Evolutionary conservation across 2,329 filamentous ascomycete species (phyloP), one percentile per base, ranked within the genome.

Genomic region (Pseudofabraea citricarpa): DNA sequence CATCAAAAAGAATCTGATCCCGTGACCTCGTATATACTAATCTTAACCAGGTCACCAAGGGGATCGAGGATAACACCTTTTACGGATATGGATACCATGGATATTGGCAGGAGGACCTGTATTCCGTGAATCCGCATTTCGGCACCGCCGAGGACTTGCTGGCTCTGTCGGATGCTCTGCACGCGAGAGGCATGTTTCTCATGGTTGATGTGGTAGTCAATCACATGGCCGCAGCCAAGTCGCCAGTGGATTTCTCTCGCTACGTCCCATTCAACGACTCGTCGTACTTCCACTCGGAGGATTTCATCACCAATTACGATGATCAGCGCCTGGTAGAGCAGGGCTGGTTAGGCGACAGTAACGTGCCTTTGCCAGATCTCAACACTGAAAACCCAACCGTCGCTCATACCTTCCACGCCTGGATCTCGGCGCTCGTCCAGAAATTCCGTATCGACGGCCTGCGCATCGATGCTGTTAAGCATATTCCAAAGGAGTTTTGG

Each of bases 401-500:
- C 4, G 59, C 62, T 43, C 44, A 59, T 5, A 62, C 65, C 45
- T 58, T 65, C 36, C 55, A 61, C n/a, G 51, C 57, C 20, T 71
- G 69, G 68, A 61, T 69, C 36, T 50, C 55, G 4, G 49, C 58
- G 9, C 55, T 70, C 42, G 62, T 72, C 27, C 51, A 60, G 0
- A 68, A 66, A 26, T 74, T 73, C 47, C 64, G 54, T 2, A 58
- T 68, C 31, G 71, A 74, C 48, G 71, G 71, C 5, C 55, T 74
- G 12, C 69, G 71, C 27, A 61, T 74, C 27, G 71, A 74, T 49
- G 69, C 68, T n/a, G 65, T 64, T 15, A 65, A 69, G 50, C 62
- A 73, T 45, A 62, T 72, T 31, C 55, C 65, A 19, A 63, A 61
- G 48, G 66, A 67, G 16, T 83, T 79, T 58, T 79, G 77, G 69